A percentile compares a stretch with the other conserved stretches of the same genome.
These are phyloP conservation scores for Cyclaneusma minus DNA, from an alignment of 2,329 filamentous ascomycete genomes.

Conservation along the genomic window DNA sequence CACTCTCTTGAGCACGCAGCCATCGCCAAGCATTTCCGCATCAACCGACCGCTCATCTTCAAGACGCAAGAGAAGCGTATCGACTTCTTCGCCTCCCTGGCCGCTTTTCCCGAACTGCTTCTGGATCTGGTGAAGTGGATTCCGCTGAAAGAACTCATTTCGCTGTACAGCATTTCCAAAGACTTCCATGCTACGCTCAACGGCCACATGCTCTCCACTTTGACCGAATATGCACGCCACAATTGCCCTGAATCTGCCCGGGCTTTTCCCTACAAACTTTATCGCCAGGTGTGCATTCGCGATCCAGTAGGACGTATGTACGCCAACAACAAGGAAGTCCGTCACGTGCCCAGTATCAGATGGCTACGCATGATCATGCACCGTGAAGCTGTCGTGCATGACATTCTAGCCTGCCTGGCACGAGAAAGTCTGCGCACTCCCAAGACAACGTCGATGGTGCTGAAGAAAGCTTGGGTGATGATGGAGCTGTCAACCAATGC, in stretches of 20 bases:
- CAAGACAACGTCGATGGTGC: conserved; percentile 23
- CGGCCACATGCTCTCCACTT: conserved; percentile 38
- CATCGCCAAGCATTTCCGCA: conserved; percentile 1
- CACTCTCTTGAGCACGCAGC: neutral
- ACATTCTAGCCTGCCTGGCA: conserved; percentile 48
- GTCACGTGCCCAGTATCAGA: conserved; percentile 42
- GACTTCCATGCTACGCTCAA: conserved; percentile 46
- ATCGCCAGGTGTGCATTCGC: conserved; percentile 35
- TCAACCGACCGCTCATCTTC: neutral
- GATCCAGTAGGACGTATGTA: conserved; percentile 38
- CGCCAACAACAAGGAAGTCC: conserved; percentile 19
- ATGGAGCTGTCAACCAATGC: conserved; percentile 48
- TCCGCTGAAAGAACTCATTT: conserved; percentile 37
- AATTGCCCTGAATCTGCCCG: conserved; percentile 37
- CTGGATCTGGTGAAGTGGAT: conserved; percentile 40
- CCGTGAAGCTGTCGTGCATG: conserved; percentile 37
- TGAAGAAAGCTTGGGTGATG: conserved; percentile 58
- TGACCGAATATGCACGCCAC: conserved; percentile 36
- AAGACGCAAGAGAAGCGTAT: conserved; percentile 4
- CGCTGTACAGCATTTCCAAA: conserved; percentile 47
- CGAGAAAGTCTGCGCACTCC: conserved; percentile 42
- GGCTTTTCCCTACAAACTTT: conserved; percentile 47
- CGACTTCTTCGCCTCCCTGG: conserved; percentile 28
- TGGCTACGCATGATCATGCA: conserved; percentile 54
- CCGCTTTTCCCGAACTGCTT: conserved; percentile 32